phyloP scores from a whole-genome alignment of 139 green algal species.

The Chara braunii region DNA sequence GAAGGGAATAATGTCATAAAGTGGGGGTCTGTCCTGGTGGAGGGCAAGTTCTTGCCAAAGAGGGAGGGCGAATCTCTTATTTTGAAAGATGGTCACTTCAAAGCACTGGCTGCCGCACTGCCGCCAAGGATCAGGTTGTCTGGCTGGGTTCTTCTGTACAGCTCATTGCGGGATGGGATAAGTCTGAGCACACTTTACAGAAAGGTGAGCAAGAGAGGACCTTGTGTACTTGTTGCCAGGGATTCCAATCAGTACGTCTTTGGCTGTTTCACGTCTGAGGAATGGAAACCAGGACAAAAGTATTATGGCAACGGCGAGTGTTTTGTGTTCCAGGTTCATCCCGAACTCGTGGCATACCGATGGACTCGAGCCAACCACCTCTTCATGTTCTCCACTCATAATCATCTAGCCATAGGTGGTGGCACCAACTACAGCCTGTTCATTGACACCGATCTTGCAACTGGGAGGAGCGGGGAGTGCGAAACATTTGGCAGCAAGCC shows the following conservation, averaged over 20 bases:
- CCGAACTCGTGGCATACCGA: slow-evolving; percentile 27
- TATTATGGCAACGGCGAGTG: slow-evolving; percentile 38
- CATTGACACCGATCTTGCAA: slow-evolving; percentile 17
- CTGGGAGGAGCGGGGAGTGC: slow-evolving; percentile 8
- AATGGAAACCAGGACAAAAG: slow-evolving; percentile 4
- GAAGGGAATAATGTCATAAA: slow-evolving; percentile 24
- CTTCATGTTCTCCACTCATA: slow-evolving; percentile 34
- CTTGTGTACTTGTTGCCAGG: background rate
- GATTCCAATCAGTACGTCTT: slow-evolving; percentile 18
- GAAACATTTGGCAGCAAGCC: slow-evolving; percentile 27
- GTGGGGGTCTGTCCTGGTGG: slow-evolving; percentile 25
- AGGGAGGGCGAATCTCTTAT: slow-evolving; percentile 13
- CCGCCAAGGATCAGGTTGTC: slow-evolving; percentile 5
- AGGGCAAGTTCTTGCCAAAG: slow-evolving; percentile 19
- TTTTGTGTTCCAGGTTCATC: slow-evolving; percentile 37
- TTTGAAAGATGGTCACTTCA: slow-evolving; percentile 28
- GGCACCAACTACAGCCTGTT: slow-evolving; percentile 31
- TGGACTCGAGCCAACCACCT: slow-evolving; percentile 35
- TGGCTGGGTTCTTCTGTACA: slow-evolving; percentile 30
- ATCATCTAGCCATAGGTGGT: slow-evolving; percentile 22
- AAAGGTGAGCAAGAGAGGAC: background rate
- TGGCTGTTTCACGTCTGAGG: slow-evolving; percentile 37
- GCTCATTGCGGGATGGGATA: slow-evolving; percentile 22
- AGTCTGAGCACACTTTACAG: background rate
- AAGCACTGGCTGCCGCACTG: slow-evolving; percentile 21